Percentiles rank a stretch among this genome's conserved stretches.
phyloP scores from a whole-genome alignment of 2,329 filamentous ascomycete genomes.

The Cyclaneusma minus region DNA sequence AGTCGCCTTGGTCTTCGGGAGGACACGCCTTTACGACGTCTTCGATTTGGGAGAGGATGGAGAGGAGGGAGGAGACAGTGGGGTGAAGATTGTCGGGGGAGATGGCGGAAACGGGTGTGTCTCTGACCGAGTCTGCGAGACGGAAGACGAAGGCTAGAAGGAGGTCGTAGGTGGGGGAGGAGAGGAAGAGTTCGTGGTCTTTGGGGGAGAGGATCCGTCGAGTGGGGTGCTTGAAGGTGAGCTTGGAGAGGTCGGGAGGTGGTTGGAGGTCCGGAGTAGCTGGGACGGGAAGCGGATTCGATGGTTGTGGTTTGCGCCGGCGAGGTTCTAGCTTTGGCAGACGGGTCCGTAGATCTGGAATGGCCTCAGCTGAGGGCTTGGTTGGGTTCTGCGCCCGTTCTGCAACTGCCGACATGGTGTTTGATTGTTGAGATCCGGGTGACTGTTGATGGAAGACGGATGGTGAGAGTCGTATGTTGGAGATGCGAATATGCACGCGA shows the following conservation, averaged over 20 bases:
- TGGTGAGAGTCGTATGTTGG: too few species aligned
- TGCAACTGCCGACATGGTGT: slow-evolving; percentile 14
- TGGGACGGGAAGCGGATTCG: slow-evolving; percentile 50
- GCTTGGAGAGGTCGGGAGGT: slow-evolving; percentile 43
- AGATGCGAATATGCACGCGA: too few species aligned
- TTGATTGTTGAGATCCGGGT: too few species aligned
- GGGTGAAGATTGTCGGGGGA: slow-evolving; percentile 39
- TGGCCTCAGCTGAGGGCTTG: slow-evolving; percentile 9
- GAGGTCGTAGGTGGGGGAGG: slow-evolving; percentile 60
- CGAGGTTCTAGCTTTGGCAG: slow-evolving; percentile 56
- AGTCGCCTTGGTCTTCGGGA: slow-evolving; percentile 72
- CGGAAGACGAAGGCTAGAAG: slow-evolving; percentile 76
- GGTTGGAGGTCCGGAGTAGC: slow-evolving; percentile 59
- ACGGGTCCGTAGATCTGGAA: slow-evolving; percentile 36
- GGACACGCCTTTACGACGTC: slow-evolving; percentile 53
- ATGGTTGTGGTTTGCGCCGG: slow-evolving; percentile 31
- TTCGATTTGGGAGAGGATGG: slow-evolving; percentile 56
- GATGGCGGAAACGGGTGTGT: slow-evolving; percentile 49
- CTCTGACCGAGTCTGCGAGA: slow-evolving; percentile 66
- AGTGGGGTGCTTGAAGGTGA: slow-evolving; percentile 50
- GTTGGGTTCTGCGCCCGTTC: slow-evolving; percentile 2
- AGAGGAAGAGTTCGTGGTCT: slow-evolving; percentile 71
- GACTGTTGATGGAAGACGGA: too few species aligned
- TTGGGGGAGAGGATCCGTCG: slow-evolving; percentile 66
- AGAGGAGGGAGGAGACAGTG: slow-evolving; percentile 46